These are phyloP conservation scores for Gossypium australe DNA, from an alignment of 345 rosid species.

Conservation along the genomic window DNA sequence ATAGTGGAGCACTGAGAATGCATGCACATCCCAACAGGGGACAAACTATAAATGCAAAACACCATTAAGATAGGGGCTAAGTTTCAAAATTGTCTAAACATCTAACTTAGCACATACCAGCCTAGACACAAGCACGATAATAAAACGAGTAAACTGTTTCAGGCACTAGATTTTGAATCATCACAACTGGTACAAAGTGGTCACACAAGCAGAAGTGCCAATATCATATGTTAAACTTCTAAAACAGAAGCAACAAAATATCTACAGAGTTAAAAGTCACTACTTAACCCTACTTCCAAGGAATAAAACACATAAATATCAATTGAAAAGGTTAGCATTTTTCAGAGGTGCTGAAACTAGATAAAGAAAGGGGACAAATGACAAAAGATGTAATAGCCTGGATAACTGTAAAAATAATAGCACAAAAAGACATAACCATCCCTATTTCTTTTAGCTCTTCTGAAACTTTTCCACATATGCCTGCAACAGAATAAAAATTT, in stretches of 20 bases:
- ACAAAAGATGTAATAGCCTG: neutral
- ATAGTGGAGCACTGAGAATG: neutral
- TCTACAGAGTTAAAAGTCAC: slow-evolving; percentile 19
- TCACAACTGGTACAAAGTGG: neutral
- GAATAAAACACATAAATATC: slow-evolving; percentile 8
- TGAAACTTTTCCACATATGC: slow-evolving; percentile 51
- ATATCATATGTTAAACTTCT: neutral
- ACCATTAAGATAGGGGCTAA: neutral
- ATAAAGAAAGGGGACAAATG: neutral
- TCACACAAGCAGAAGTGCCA: neutral
- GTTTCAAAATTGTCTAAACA: neutral
- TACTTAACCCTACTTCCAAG: slow-evolving; percentile 13
- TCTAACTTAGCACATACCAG: neutral
- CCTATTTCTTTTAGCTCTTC: slow-evolving; percentile 39
- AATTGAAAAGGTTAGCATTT: neutral
- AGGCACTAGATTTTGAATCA: neutral
- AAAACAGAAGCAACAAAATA: slow-evolving; percentile 10
- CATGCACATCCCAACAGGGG: neutral
- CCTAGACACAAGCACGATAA: neutral
- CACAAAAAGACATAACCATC: neutral
- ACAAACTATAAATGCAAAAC: neutral
- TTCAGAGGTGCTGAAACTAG: slow-evolving; percentile 4
- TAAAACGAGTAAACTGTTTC: neutral
- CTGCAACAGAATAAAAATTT: slow-evolving; percentile 27
- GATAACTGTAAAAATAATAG: neutral